Conservation (phyloP, 2,329 filamentous ascomycete genomes). For the Emydomyces testavorans region DNA sequence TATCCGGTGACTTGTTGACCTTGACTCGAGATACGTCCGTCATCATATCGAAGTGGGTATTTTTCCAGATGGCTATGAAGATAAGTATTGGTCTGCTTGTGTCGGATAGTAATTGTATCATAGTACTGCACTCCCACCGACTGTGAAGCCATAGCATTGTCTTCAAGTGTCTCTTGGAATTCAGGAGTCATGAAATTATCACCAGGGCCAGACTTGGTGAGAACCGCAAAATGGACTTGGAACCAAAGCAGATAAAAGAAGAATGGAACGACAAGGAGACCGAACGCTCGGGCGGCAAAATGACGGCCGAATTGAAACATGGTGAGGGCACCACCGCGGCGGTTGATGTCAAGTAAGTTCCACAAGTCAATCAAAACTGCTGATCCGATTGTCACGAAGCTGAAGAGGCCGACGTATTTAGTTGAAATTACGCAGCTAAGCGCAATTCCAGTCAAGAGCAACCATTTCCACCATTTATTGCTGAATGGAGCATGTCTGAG, state of each 20-base stretch:
- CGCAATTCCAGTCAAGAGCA: slow-evolving; percentile 84
- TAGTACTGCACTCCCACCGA: slow-evolving; percentile 81
- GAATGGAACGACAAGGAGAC: slow-evolving; percentile 82
- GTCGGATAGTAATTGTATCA: slow-evolving; percentile 72
- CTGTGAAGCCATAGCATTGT: slow-evolving; percentile 85
- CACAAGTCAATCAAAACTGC: slow-evolving; percentile 91
- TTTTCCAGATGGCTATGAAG: slow-evolving; percentile 83
- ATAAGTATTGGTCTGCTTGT: slow-evolving; percentile 96
- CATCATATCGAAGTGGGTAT: slow-evolving; percentile 92
- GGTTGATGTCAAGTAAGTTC: slow-evolving; percentile 83
- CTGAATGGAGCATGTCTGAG: slow-evolving; percentile 77
- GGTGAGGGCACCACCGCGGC: slow-evolving; percentile 66
- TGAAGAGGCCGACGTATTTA: slow-evolving; percentile 95
- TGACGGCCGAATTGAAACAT: slow-evolving; percentile 77
- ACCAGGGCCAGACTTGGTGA: slow-evolving; percentile 78
- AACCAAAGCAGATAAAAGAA: slow-evolving; percentile 99
- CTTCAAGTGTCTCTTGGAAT: slow-evolving; percentile 92
- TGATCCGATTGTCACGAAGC: slow-evolving; percentile 91
- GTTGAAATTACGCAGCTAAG: slow-evolving; percentile 96
- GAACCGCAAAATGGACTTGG: slow-evolving; percentile 93
- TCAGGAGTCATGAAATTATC: slow-evolving; percentile 98
- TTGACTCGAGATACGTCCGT: slow-evolving; percentile 93
- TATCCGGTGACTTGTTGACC: slow-evolving; percentile 97
- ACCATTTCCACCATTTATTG: slow-evolving; percentile 99
- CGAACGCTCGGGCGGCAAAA: slow-evolving; percentile 74